Evolutionary conservation across 164 flowering plant genomes (phyloP).

Genomic region (Piper betle): DNA sequence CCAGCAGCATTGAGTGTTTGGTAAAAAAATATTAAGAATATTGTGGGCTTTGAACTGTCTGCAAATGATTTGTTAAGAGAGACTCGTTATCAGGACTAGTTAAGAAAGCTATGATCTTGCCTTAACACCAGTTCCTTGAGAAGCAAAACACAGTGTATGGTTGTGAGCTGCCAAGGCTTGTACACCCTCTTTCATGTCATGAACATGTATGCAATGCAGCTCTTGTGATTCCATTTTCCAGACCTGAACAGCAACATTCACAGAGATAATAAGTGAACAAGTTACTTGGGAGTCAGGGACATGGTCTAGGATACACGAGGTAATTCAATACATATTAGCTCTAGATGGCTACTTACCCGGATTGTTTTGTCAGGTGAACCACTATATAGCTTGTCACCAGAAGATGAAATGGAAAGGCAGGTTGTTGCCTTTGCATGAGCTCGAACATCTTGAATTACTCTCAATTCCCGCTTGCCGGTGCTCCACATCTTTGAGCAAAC

Average conservation of each 20-base stretch:
- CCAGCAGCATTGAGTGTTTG: conserved; percentile 23
- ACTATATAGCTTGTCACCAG: conserved; percentile 54
- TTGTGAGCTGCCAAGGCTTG: no score
- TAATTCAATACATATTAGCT: no score
- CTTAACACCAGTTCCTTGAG: no score
- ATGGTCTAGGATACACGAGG: neutral
- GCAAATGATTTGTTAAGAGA: no score
- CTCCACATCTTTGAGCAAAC: conserved; percentile 41
- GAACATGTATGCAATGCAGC: conserved; percentile 46
- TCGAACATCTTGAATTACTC: conserved; percentile 57
- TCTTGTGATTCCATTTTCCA: conserved; percentile 54
- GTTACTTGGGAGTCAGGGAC: neutral
- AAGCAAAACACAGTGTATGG: no score
- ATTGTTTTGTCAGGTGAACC: conserved; percentile 77
- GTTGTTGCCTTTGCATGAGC: conserved; percentile 56
- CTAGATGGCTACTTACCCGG: conserved; percentile 29
- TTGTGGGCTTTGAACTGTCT: no score
- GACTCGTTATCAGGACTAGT: conserved; percentile 36
- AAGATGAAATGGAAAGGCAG: conserved; percentile 36
- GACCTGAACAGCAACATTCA: conserved; percentile 26
- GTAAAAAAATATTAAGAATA: no score
- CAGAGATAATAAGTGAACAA: neutral
- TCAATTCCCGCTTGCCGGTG: conserved; percentile 32
- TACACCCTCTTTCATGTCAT: no score
- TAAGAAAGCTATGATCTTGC: no score